Percentiles rank a stretch among this genome's conserved stretches.
Conservation (phyloP, 176 grass and related monocot genomes). For the Metroxylon sagu region DNA sequence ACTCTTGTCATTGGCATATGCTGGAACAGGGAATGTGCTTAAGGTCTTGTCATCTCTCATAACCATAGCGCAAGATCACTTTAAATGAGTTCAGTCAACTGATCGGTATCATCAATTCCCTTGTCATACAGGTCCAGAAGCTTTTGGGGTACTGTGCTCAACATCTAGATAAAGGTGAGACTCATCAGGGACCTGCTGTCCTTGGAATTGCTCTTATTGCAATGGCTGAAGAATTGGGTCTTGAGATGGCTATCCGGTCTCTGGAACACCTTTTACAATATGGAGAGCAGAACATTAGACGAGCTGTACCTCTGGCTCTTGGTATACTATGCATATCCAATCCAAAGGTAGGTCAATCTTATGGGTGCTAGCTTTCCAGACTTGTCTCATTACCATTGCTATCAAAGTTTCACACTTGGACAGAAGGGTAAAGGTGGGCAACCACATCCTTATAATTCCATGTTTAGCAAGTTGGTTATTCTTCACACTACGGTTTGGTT, state of each 20-base stretch:
- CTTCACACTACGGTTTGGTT: no score
- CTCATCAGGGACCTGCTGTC: constrained; percentile 95
- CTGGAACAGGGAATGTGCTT: constrained; percentile 97
- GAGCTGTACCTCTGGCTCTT: constrained; percentile 89
- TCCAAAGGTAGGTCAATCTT: constrained; percentile 53
- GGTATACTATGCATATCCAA: constrained; percentile 94
- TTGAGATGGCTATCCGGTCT: constrained; percentile 83
- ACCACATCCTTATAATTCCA: no score
- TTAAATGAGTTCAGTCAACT: no score
- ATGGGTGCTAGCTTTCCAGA: no score
- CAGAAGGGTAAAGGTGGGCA: no score
- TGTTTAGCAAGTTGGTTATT: no score
- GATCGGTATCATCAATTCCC: not conserved
- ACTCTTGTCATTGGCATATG: constrained; percentile 93
- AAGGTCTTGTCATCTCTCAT: constrained; percentile 38
- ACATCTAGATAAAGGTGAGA: constrained; percentile 92
- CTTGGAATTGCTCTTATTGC: constrained; percentile 97
- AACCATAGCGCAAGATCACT: no score
- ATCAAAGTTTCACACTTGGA: no score
- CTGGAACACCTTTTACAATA: constrained; percentile 93
- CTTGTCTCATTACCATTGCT: no score
- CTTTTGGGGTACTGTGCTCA: constrained; percentile 87
- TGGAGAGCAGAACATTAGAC: constrained; percentile 95
- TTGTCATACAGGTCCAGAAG: constrained; percentile 66
- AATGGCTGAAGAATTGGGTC: constrained; percentile 94